Percentiles rank a stretch among this genome's conserved stretches.
phyloP scores from a whole-genome alignment of 2,329 filamentous ascomycete genomes.

The Phyllosticta citrichinensis region DNA sequence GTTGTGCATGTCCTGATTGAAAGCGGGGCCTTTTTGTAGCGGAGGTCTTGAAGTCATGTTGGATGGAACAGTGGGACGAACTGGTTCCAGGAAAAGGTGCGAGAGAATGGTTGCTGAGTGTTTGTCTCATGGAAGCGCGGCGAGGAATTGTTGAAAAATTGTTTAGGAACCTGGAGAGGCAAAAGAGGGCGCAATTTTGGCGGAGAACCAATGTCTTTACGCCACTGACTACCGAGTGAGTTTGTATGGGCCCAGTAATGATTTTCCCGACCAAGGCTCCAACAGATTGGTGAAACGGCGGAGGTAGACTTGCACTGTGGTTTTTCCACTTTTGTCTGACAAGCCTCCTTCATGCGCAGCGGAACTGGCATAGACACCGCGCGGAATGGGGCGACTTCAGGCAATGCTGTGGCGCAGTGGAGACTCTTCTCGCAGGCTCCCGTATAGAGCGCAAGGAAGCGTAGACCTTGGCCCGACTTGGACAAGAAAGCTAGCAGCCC shows the following conservation, averaged over 20 bases:
- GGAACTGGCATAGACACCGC: background rate
- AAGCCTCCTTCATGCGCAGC: background rate
- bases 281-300: background rate
- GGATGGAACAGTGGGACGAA: background rate
- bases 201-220: background rate
- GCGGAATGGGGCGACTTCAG: background rate
- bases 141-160: background rate
- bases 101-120: background rate
- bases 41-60: background rate
- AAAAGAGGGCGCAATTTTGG: background rate
- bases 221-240: background rate
- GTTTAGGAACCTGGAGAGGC: background rate
- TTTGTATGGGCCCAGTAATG: background rate
- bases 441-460: background rate
- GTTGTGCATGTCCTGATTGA: background rate
- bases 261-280: background rate
- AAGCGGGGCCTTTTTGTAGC: background rate
- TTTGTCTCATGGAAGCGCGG: background rate
- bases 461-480: background rate
- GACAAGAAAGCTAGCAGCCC: background rate
- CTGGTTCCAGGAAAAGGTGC: background rate
- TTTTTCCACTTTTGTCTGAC: background rate
- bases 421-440: background rate
- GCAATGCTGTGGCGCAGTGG: background rate
- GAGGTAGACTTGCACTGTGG: background rate